phyloP scores from a whole-genome alignment of 2,329 filamentous ascomycete genomes.

The Sclerotinia trifoliorum region DNA sequence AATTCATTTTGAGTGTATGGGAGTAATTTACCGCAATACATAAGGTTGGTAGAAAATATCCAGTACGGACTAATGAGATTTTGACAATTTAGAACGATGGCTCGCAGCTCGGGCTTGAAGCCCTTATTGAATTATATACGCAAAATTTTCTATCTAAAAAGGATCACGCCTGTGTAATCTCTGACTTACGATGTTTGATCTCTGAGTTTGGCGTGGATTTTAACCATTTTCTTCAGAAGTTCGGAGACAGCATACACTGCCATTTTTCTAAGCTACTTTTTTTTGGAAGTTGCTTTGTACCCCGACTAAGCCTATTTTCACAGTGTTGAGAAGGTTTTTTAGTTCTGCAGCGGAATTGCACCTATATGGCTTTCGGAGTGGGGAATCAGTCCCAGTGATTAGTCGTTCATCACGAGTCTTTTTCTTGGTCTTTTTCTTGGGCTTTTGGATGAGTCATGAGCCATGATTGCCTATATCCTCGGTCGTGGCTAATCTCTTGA shows the following conservation, averaged over 20 bases:
- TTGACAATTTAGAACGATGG: not conserved
- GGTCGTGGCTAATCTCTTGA: not conserved
- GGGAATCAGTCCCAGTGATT: not conserved
- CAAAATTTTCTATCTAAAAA: too few relatives aligned
- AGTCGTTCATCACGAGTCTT: not conserved
- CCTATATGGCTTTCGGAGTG: too few relatives aligned
- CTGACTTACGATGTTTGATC: too few relatives aligned
- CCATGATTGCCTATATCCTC: not conserved
- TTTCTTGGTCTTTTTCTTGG: too few relatives aligned
- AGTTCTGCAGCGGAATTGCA: not conserved
- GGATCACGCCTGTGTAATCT: too few relatives aligned
- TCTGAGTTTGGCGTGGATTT: not conserved
- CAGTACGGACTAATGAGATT: not conserved
- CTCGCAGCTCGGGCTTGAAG: not conserved
- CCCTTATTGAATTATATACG: too few relatives aligned
- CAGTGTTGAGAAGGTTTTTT: too few relatives aligned
- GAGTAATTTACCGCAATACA: too few relatives aligned
- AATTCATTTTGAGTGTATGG: too few relatives aligned
- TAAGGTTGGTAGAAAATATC: not conserved
- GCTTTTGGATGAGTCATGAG: not conserved
- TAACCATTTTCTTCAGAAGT: too few relatives aligned
- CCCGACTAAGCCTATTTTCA: not conserved
- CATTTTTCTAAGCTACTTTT: not conserved
- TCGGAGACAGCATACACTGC: not conserved
- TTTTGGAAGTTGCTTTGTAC: not conserved